Evolutionary conservation across 2,329 filamentous ascomycete species (phyloP).

Genomic region (Myriosclerotinia curreyana): DNA sequence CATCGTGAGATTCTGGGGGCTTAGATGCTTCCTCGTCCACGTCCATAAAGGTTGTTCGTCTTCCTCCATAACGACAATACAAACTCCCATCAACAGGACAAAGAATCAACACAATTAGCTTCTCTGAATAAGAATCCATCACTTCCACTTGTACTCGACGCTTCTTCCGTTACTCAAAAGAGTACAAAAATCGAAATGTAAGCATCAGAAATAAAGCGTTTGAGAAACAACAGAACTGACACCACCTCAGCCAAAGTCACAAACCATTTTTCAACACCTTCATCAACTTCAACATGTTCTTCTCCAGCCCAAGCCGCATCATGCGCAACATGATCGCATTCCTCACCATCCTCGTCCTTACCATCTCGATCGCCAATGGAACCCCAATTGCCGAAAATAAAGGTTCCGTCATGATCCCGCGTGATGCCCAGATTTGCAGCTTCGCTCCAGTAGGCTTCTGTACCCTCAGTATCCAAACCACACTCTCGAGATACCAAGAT

Average conservation of each 20-base stretch:
- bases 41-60: neutral
- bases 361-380: neutral
- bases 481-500: no score
- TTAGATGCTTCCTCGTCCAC: neutral
- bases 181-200: neutral
- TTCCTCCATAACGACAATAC: neutral
- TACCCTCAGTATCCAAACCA: neutral
- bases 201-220: neutral
- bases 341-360: neutral
- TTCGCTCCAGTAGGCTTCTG: neutral
- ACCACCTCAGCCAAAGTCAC: neutral
- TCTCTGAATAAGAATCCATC: neutral
- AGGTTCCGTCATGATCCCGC: neutral
- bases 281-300: slow-evolving; percentile 4
- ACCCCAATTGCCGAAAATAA: neutral
- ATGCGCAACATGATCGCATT: neutral
- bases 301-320: neutral
- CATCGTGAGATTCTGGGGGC: neutral
- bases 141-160: no score
- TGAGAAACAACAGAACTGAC: neutral
- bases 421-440: neutral
- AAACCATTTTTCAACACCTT: neutral
- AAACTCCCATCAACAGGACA: neutral
- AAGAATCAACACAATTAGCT: neutral
- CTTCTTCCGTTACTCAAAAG: neutral